Conservation (phyloP, 345 rosid genomes). For the Rhodamnia rubescens region DNA sequence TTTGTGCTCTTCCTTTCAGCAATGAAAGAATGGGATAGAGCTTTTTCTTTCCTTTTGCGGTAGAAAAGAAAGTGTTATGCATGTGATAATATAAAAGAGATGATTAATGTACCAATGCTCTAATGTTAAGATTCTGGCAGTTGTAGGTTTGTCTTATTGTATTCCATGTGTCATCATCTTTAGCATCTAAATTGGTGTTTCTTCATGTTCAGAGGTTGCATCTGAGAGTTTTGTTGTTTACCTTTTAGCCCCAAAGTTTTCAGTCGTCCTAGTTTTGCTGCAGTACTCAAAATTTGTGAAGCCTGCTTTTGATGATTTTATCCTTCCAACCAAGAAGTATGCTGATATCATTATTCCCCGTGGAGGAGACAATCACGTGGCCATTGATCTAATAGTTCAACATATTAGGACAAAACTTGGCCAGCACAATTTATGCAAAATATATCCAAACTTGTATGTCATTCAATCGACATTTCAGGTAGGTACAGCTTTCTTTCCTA, state of each 20-base stretch:
- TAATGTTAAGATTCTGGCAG: not conserved
- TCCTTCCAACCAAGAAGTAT: constrained; percentile 97
- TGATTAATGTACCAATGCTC: not conserved
- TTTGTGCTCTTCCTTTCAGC: not conserved
- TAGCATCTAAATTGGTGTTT: not conserved
- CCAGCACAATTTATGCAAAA: constrained; percentile 97
- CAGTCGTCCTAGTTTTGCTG: constrained; percentile 16
- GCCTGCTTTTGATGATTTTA: constrained; percentile 98
- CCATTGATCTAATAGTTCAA: constrained; percentile 94
- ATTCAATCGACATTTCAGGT: constrained; percentile 99
- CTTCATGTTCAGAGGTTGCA: not conserved
- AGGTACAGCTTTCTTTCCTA: not conserved
- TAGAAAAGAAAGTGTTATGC: not conserved
- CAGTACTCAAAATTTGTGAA: constrained; percentile 99
- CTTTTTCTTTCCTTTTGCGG: not conserved
- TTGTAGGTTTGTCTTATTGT: not conserved
- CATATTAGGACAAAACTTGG: constrained; percentile 97
- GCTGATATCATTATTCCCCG: constrained; percentile 99
- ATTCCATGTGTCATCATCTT: not conserved
- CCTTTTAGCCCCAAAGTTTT: not conserved
- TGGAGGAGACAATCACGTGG: constrained; percentile 98
- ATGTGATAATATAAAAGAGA: not conserved
- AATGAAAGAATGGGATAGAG: not conserved
- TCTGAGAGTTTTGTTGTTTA: not conserved
- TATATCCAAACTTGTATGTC: constrained; percentile 84